Conservation (phyloP, 768 basidiomycete species). For the Termitomyces sp. region DNA sequence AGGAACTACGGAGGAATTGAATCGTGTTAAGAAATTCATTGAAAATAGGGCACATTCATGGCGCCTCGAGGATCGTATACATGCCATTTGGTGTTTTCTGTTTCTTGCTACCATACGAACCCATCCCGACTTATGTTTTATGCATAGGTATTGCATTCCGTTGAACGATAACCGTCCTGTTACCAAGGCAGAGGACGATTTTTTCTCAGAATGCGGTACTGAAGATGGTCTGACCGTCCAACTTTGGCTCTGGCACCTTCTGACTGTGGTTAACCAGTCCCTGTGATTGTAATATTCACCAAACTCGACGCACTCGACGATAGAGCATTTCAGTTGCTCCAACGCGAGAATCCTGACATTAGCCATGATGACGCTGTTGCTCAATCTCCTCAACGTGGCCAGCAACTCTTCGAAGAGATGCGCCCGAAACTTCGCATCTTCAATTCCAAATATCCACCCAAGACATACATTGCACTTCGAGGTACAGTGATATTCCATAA, state of each 20-base stretch:
- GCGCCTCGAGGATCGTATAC: constrained; percentile 9
- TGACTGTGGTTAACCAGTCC: constrained; percentile 1
- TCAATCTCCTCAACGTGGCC: neutral
- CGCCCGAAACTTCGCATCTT: constrained; percentile 4
- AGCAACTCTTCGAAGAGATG: constrained; percentile 5
- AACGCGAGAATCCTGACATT: constrained; percentile 1
- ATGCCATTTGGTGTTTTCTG: constrained; percentile 11
- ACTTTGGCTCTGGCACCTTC: neutral
- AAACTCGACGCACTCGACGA: constrained; percentile 11
- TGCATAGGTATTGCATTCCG: constrained; percentile 11
- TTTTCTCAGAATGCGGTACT: constrained; percentile 11
- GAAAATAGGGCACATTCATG: neutral
- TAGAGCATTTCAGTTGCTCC: neutral
- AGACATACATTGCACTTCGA: constrained; percentile 3
- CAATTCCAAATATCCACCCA: constrained; percentile 5
- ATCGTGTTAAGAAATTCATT: constrained; percentile 7
- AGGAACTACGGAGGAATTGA: constrained; percentile 7
- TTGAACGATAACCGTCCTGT: constrained; percentile 8
- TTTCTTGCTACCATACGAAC: no score
- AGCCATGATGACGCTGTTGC: neutral
- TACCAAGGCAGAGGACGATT: constrained; percentile 5
- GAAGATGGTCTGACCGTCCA: constrained; percentile 5
- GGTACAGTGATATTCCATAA: neutral
- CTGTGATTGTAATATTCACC: constrained; percentile 11
- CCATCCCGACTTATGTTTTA: neutral